Percentiles rank a stretch among this genome's conserved stretches.
These are phyloP conservation scores for Calonectria ilicicola DNA, from an alignment of 2,329 filamentous ascomycete species.

Conservation along the genomic window DNA sequence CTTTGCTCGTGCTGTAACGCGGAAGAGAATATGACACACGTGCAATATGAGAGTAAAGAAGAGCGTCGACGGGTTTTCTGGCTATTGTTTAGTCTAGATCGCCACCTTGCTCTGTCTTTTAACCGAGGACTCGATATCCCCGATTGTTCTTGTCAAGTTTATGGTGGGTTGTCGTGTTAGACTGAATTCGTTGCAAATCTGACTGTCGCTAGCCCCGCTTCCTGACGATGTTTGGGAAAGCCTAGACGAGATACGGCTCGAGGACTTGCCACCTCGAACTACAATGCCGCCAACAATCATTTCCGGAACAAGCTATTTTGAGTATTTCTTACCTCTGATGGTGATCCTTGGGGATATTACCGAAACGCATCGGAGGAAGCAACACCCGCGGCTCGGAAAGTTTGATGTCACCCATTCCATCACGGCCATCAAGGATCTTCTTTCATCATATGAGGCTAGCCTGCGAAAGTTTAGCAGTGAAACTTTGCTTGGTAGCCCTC, in stretches of 20 bases:
- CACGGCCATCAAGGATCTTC: conserved; percentile 40
- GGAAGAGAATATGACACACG: not conserved
- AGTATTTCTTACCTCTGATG: conserved; percentile 63
- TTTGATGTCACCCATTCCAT: not conserved
- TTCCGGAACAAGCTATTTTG: conserved; percentile 59
- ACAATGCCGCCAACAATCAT: conserved; percentile 49
- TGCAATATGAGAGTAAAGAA: conserved; percentile 39
- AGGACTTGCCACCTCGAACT: not conserved
- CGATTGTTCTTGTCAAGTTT: conserved; percentile 59
- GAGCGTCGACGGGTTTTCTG: conserved; percentile 61
- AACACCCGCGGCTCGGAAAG: conserved; percentile 56
- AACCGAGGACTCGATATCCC: conserved; percentile 57
- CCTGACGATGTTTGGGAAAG: conserved; percentile 44
- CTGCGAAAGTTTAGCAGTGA: not conserved
- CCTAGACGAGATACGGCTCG: not conserved
- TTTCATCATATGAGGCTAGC: conserved; percentile 54
- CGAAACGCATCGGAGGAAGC: conserved; percentile 57
- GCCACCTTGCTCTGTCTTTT: conserved; percentile 61
- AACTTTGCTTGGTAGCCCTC: not conserved
- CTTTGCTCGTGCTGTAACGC: not conserved
- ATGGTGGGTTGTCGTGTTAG: conserved; percentile 42
- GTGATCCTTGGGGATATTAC: conserved; percentile 62
- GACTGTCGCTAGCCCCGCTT: conserved; percentile 45
- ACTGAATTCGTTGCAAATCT: conserved; percentile 18
- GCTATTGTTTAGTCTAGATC: conserved; percentile 60